Percentiles rank a stretch among this genome's conserved stretches.
Evolutionary conservation across 306 rosid genomes (phyloP).

Genomic region (Citrullus colocynthis): DNA sequence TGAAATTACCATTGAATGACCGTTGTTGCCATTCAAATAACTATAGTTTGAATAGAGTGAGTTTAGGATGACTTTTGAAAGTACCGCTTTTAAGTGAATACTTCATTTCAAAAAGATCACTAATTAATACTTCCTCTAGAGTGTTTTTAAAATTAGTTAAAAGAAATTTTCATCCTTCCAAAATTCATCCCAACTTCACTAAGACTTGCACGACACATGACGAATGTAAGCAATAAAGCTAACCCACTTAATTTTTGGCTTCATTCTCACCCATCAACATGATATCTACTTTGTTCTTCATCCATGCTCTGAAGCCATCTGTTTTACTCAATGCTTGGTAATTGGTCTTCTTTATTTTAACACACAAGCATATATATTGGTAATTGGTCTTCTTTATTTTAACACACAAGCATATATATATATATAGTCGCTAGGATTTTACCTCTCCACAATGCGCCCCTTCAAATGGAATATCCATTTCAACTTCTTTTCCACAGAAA

Average conservation of each 20-base stretch:
- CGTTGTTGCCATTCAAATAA: too few species aligned
- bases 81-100: background rate
- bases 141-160: background rate
- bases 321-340: background rate
- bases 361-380: background rate
- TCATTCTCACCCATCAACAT: background rate
- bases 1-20: too few species aligned
- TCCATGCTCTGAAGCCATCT: too few species aligned
- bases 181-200: background rate
- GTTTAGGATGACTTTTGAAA: background rate
- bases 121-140: background rate
- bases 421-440: conserved; percentile 8
- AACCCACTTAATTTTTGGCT: background rate
- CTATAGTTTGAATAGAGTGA: background rate
- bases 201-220: background rate
- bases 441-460: conserved; percentile 73
- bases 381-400: background rate
- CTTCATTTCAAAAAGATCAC: background rate
- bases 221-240: background rate
- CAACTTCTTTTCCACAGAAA: conserved; percentile 70
- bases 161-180: background rate
- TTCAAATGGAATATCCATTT: conserved; percentile 92
- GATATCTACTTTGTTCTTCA: background rate
- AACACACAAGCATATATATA: too few species aligned
- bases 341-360: background rate